These are phyloP conservation scores for Toxicodendron radicans DNA, from an alignment of 345 rosid species.

Conservation along the genomic window DNA sequence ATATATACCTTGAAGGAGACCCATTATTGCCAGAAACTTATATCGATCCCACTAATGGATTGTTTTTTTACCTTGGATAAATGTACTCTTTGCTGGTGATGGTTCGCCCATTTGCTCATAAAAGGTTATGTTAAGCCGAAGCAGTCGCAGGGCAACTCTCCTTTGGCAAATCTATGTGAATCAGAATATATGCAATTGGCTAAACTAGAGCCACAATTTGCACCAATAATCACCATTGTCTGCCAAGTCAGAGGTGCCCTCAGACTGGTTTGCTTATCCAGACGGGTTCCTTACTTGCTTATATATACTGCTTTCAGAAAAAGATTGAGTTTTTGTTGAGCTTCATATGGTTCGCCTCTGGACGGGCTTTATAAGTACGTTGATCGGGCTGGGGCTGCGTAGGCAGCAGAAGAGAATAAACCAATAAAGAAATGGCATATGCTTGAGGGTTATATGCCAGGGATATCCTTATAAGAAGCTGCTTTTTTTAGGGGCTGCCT, in stretches of 20 bases:
- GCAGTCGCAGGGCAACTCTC: slow-evolving; percentile 26
- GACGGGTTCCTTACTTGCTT: background rate
- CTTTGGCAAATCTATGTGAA: slow-evolving; percentile 17
- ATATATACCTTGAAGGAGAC: no score
- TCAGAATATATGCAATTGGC: background rate
- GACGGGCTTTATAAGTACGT: background rate
- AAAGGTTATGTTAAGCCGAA: slow-evolving; percentile 1
- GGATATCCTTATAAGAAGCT: slow-evolving; percentile 15
- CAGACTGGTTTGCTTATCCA: slow-evolving; percentile 14
- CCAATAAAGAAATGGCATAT: slow-evolving; percentile 13
- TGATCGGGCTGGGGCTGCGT: background rate
- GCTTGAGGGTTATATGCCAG: slow-evolving; percentile 10
- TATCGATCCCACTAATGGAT: background rate
- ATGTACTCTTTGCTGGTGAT: background rate
- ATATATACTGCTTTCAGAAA: background rate
- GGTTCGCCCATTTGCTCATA: background rate
- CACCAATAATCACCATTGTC: background rate
- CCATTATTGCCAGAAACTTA: no score
- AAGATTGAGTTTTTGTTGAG: background rate
- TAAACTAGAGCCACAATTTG: background rate
- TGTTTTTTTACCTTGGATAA: background rate
- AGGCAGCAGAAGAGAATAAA: background rate
- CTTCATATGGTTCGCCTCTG: background rate
- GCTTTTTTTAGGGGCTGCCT: background rate
- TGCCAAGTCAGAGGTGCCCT: slow-evolving; percentile 23